Evolutionary conservation across 169 alveolate species (phyloP).

Genomic region (Plasmodium billcollinsi): DNA sequence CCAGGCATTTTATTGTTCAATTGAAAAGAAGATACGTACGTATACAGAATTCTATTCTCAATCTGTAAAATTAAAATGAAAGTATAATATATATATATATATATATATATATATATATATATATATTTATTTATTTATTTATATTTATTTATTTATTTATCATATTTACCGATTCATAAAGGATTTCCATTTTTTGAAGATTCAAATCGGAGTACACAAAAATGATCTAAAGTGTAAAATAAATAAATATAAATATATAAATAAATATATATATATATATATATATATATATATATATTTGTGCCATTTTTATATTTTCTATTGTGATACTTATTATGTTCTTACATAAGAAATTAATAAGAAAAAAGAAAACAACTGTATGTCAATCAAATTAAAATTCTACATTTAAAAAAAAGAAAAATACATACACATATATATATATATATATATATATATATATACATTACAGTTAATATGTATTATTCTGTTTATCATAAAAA

Average conservation of each 20-base stretch:
- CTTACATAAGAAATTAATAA: conserved; percentile 38
- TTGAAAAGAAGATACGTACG: conserved; percentile 14
- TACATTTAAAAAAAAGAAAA: conserved; percentile 3
- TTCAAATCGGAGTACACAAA: conserved; percentile 31
- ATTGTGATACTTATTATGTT: not conserved
- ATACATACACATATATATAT: not conserved
- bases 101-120: conserved; percentile 20
- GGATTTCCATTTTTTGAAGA: conserved; percentile 50
- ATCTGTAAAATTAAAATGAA: conserved; percentile 1
- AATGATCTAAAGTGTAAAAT: not conserved
- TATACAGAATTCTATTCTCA: conserved; percentile 9
- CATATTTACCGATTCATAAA: conserved; percentile 27
- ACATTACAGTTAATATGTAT: not conserved
- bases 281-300: not conserved
- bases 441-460: not conserved
- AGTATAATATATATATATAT: conserved; percentile 1
- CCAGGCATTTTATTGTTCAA: conserved; percentile 11
- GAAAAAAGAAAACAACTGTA: conserved; percentile 20
- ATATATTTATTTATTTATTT: conserved; percentile 13
- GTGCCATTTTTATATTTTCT: not conserved
- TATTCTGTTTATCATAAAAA: not conserved
- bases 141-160: not conserved
- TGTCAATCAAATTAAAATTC: conserved; percentile 28
- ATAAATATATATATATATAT: not conserved
- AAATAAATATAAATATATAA: not conserved